These are phyloP conservation scores for Adansonia rubrostipa DNA, from an alignment of 441 rosid genomes.

Conservation along the genomic window DNA sequence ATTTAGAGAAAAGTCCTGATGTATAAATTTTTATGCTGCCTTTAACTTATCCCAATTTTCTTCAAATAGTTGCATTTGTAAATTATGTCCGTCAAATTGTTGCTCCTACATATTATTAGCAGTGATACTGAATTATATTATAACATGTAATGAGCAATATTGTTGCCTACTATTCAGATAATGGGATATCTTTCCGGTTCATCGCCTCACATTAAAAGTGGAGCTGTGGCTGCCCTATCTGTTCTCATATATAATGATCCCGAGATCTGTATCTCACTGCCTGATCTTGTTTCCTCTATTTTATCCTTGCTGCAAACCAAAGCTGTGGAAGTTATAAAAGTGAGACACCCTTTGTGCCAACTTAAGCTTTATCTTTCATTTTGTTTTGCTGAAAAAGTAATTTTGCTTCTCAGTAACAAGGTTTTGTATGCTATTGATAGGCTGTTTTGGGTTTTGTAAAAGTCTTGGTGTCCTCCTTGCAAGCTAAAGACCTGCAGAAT, in stretches of 20 bases:
- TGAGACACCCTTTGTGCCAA: conserved; percentile 31
- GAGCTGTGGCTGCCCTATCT: conserved; percentile 92
- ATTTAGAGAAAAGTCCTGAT: not conserved
- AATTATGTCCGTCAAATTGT: conserved; percentile 14
- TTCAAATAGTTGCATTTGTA: conserved; percentile 17
- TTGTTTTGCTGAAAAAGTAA: not conserved
- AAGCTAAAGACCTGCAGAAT: conserved; percentile 65
- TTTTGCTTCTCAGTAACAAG: not conserved
- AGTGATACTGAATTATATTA: not conserved
- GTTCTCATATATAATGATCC: conserved; percentile 68
- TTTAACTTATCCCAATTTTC: conserved; percentile 4
- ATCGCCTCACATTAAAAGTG: conserved; percentile 92
- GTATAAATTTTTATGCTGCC: not conserved
- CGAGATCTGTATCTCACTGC: conserved; percentile 58
- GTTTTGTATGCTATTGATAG: conserved; percentile 43
- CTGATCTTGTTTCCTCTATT: conserved; percentile 74
- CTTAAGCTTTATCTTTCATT: conserved; percentile 1
- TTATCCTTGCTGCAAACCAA: conserved; percentile 81
- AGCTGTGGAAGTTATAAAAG: conserved; percentile 84
- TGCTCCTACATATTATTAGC: not conserved
- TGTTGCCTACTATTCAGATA: conserved; percentile 54
- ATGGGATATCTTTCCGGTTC: conserved; percentile 88
- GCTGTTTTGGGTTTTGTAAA: conserved; percentile 89
- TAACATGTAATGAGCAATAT: conserved; percentile 11
- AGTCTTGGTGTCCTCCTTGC: conserved; percentile 80